phyloP scores from a whole-genome alignment of 2,329 filamentous ascomycete genomes.

The Pseudogymnoascus sp. region DNA sequence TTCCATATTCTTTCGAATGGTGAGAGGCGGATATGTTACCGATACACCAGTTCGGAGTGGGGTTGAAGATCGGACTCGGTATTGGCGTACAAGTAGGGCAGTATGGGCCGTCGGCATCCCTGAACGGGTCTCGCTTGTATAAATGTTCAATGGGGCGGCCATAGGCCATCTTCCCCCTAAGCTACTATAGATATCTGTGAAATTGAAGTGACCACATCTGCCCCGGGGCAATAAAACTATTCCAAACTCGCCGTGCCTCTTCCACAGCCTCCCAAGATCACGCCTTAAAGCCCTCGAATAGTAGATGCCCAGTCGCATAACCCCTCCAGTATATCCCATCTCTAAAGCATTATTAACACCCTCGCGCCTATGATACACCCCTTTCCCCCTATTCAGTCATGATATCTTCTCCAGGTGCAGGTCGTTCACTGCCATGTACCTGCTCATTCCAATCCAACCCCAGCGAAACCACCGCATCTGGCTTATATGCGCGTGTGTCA shows the following conservation, averaged over 20 bases:
- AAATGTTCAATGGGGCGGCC: not conserved
- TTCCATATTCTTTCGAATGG: slow-evolving; percentile 2
- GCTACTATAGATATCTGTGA: not conserved
- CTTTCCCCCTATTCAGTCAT: slow-evolving; percentile 10
- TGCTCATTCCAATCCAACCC: slow-evolving; percentile 83
- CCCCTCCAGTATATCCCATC: not conserved
- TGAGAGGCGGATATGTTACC: slow-evolving; percentile 8
- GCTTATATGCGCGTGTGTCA: slow-evolving; percentile 83
- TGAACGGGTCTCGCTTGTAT: not conserved
- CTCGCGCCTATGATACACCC: not conserved
- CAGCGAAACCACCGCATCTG: slow-evolving; percentile 99
- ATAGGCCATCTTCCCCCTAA: not conserved
- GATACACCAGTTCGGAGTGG: slow-evolving; percentile 8
- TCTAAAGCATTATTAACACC: slow-evolving; percentile 5
- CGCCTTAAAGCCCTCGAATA: not conserved
- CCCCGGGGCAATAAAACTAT: not conserved
- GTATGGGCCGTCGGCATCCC: not conserved
- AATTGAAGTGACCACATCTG: not conserved
- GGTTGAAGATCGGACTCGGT: not conserved
- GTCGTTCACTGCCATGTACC: slow-evolving; percentile 96
- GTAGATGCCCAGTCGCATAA: slow-evolving; percentile 1
- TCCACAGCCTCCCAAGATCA: not conserved
- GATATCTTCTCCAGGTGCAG: slow-evolving; percentile 51
- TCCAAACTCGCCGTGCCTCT: not conserved
- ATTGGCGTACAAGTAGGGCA: not conserved